These are phyloP conservation scores for Syzygium grande DNA, from an alignment of 345 rosid genomes.

Conservation along the genomic window DNA sequence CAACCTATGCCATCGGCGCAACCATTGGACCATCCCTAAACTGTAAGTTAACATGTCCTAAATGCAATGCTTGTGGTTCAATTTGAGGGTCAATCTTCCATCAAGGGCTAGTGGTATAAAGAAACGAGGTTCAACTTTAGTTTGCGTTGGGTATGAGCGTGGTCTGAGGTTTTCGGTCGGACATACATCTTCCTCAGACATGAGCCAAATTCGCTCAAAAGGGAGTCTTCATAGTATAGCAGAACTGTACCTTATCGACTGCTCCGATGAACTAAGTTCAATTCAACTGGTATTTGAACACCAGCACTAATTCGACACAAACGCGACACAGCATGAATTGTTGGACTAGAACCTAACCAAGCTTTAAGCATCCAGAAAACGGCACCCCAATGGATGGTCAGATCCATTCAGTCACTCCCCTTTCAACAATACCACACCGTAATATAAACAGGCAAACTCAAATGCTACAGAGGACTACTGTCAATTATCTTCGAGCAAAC, in stretches of 20 bases:
- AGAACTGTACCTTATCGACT: no score
- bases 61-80: background rate
- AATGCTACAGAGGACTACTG: background rate
- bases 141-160: background rate
- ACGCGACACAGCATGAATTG: background rate
- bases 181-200: background rate
- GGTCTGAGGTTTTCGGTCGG: background rate
- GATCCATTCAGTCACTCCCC: background rate
- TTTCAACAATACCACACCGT: background rate
- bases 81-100: background rate
- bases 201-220: background rate
- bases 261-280: background rate
- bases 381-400: background rate
- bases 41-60: background rate
- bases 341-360: background rate
- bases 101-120: no score
- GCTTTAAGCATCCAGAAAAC: background rate
- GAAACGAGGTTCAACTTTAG: no score
- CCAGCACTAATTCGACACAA: background rate
- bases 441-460: background rate
- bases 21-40: background rate
- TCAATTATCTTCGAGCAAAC: background rate
- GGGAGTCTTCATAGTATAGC: background rate
- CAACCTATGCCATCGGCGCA: accelerated
- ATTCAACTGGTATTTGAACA: background rate